Evolutionary conservation across 306 rosid genomes (phyloP).

Genomic region (Sicyos baderoa): DNA sequence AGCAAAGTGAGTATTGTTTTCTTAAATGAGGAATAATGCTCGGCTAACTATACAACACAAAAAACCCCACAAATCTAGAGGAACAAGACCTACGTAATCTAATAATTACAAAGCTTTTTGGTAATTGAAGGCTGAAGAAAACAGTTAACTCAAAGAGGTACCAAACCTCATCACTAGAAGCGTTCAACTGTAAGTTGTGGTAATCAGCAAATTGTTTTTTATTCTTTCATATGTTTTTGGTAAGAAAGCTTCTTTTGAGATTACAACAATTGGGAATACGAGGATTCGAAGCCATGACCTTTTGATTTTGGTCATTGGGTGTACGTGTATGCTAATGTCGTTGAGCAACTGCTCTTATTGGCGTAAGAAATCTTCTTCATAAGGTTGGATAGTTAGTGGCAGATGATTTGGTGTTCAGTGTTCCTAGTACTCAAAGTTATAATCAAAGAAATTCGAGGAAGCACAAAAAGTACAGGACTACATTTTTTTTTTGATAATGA

Average conservation of each 20-base stretch:
- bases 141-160: background rate
- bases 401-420: background rate
- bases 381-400: background rate
- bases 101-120: background rate
- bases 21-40: background rate
- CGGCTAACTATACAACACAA: background rate
- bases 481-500: no score
- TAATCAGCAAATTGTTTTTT: background rate
- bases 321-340: no score
- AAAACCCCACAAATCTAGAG: background rate
- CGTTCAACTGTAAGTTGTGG: background rate
- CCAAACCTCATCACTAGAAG: background rate
- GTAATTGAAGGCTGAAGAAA: background rate
- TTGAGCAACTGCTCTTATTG: no score
- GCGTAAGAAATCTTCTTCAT: background rate
- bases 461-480: background rate
- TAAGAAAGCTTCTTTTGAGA: background rate
- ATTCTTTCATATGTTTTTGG: background rate
- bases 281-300: no score
- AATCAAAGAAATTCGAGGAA: background rate
- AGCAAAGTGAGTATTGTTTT: background rate
- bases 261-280: no score
- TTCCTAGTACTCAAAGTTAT: background rate
- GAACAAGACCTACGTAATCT: background rate
- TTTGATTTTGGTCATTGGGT: no score